Conservation (phyloP, 805 yeast genomes). For the Myxozyma monticola region DNA sequence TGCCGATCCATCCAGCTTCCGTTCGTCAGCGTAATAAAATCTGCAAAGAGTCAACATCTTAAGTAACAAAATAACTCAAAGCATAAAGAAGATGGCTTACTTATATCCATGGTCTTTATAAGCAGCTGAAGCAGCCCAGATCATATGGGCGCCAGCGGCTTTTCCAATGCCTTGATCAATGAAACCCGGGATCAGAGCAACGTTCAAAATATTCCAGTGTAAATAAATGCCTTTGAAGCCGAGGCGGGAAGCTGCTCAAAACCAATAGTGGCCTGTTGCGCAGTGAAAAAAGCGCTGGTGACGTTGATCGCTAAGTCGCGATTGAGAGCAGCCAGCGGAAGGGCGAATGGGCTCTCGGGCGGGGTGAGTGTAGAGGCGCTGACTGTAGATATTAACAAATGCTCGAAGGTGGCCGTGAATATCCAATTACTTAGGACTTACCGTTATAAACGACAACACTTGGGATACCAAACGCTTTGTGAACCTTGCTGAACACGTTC, state of each 20-base stretch:
- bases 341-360: conserved; percentile 1
- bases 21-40: conserved; percentile 8
- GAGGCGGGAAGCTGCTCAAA: conserved; percentile 4
- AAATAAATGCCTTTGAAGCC: conserved; percentile 4
- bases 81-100: not conserved
- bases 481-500: conserved; percentile 1
- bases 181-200: not conserved
- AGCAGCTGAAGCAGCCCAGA: conserved; percentile 7
- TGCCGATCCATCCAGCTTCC: conserved; percentile 6
- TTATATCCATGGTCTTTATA: conserved; percentile 6
- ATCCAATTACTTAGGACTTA: not conserved
- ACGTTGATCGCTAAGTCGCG: not conserved
- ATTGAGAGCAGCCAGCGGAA: not conserved
- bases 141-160: conserved; percentile 5
- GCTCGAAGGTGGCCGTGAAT: no score
- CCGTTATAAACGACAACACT: conserved; percentile 10
- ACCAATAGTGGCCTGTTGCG: conserved; percentile 4
- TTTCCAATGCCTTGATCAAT: conserved; percentile 4
- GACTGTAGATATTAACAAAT: not conserved
- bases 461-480: conserved; percentile 1
- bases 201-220: conserved; percentile 10
- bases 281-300: conserved; percentile 2
- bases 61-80: not conserved
- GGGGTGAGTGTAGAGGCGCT: not conserved
- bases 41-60: conserved; percentile 1